These are phyloP conservation scores for Lipomyces anomalus DNA, from an alignment of 805 yeast genomes.

Conservation along the genomic window DNA sequence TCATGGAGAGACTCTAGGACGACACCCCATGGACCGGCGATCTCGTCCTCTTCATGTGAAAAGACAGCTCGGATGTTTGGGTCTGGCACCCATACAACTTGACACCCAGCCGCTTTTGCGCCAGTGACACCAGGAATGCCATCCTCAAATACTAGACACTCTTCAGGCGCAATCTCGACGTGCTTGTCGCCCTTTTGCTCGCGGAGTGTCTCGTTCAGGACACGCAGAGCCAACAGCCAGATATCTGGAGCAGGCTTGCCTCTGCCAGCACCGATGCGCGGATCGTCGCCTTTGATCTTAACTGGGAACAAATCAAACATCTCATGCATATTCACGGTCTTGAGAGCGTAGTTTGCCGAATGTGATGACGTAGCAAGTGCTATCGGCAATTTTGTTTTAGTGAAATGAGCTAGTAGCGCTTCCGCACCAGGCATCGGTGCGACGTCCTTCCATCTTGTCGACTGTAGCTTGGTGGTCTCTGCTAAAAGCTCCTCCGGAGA, in stretches of 20 bases:
- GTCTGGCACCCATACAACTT: slow-evolving; percentile 94
- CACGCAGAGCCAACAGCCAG: slow-evolving; percentile 73
- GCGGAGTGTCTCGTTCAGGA: slow-evolving; percentile 53
- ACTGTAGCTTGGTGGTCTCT: slow-evolving; percentile 50
- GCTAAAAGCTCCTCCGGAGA: slow-evolving; percentile 60
- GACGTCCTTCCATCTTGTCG: slow-evolving; percentile 54
- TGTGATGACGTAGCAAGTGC: slow-evolving; percentile 89
- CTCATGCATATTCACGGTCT: slow-evolving; percentile 64
- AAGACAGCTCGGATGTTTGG: slow-evolving; percentile 57
- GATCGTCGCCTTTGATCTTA: slow-evolving; percentile 83
- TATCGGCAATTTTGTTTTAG: slow-evolving; percentile 57
- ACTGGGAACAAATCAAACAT: slow-evolving; percentile 60
- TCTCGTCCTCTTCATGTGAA: slow-evolving; percentile 42
- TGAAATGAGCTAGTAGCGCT: slow-evolving; percentile 55
- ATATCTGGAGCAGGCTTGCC: slow-evolving; percentile 96
- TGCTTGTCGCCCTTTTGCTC: slow-evolving; percentile 24
- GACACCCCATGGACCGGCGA: slow-evolving; percentile 54
- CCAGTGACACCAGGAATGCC: slow-evolving; percentile 87
- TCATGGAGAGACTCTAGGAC: slow-evolving; percentile 47
- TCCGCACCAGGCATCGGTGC: slow-evolving; percentile 79
- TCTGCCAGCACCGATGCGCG: slow-evolving; percentile 70
- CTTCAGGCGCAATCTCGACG: slow-evolving; percentile 56
- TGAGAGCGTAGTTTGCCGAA: slow-evolving; percentile 52
- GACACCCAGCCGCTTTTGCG: slow-evolving; percentile 76
- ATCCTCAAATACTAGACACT: slow-evolving; percentile 89